Evolutionary conservation across 768 basidiomycete species (phyloP), one percentile per base, ranked within the genome.

Genomic region (Kwoniella newhampshirensis): DNA sequence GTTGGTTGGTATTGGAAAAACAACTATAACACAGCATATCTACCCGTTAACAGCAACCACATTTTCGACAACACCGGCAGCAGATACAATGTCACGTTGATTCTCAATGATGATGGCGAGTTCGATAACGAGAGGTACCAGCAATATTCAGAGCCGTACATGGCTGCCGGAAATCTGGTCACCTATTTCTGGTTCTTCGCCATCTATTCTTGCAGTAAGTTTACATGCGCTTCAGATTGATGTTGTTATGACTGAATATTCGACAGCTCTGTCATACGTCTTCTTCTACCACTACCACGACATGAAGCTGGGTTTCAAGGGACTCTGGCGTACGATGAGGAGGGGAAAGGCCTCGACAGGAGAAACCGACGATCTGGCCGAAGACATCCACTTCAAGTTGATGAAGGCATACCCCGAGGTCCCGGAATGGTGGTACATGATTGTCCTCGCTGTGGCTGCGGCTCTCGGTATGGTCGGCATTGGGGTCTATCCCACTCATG

Each of bases 381-480:
- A 57, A 23, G 63, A 64, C 41, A 46, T 57, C 8, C 63, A 64
- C 46, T 51, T 28, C 39, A 27, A 47, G 52, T 40, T 64, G 18
- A 64, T 64, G 63, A 36, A 37, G 46, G 35, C 40, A 9, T 64
- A 64, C 41, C 27, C 49, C 18, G 63, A 64, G 45, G 63, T 61
- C 17, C 85, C 85, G 1, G 82, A 85, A 48, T 85, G 83, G 83
- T 84, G 83, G 77, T 87, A 86, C 57, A 70, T 73, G 0, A 32
- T 51, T 17, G 54, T 83, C 8, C 81, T 84, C 57, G 21, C 81
- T 12, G 63, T 75, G 3, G 81, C 82, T 0, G 64, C 83, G 18
- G 80, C 60, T 13, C 73, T 83, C 9, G 82, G 81, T 17, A 83
- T 83, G n/a, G 64, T 69, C 1, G 75, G 71, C 35, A 66, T 78